Conservation (phyloP, 306 rosid genomes). For the Oxytropis ochrocephala region DNA sequence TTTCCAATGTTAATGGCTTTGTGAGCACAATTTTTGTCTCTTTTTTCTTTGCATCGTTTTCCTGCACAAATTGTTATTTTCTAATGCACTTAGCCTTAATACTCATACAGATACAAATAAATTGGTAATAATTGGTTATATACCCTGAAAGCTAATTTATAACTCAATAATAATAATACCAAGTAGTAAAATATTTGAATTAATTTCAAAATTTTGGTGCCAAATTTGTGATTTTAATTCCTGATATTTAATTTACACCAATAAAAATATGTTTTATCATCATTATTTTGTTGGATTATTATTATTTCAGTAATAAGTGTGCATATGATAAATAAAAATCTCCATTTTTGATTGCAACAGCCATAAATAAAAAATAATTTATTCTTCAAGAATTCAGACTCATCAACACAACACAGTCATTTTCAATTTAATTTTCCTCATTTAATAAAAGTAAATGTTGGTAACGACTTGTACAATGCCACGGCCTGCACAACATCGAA, state of each 20-base stretch:
- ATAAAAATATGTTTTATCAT: too few species aligned
- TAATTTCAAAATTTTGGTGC: too few species aligned
- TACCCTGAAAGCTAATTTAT: too few species aligned
- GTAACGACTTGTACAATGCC: background rate
- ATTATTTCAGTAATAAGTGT: too few species aligned
- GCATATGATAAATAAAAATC: too few species aligned
- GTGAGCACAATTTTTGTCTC: constrained; percentile 34
- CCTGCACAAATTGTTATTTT: constrained; percentile 21
- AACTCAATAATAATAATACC: background rate
- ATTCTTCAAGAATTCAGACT: too few species aligned
- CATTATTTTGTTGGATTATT: too few species aligned
- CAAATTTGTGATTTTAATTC: too few species aligned
- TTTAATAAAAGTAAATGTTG: background rate
- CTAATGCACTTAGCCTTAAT: background rate
- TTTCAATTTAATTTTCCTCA: background rate
- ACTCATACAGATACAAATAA: background rate
- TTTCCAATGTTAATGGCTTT: constrained; percentile 39
- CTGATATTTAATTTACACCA: too few species aligned
- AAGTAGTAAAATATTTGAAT: background rate
- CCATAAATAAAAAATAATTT: too few species aligned
- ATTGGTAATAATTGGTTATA: background rate
- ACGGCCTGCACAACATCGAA: background rate
- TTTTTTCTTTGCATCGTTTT: constrained; percentile 17
- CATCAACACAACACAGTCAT: background rate
- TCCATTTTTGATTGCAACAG: too few species aligned